Conservation (phyloP, 1,284 basidiomycete species). For the Clitocybe nebularis region DNA sequence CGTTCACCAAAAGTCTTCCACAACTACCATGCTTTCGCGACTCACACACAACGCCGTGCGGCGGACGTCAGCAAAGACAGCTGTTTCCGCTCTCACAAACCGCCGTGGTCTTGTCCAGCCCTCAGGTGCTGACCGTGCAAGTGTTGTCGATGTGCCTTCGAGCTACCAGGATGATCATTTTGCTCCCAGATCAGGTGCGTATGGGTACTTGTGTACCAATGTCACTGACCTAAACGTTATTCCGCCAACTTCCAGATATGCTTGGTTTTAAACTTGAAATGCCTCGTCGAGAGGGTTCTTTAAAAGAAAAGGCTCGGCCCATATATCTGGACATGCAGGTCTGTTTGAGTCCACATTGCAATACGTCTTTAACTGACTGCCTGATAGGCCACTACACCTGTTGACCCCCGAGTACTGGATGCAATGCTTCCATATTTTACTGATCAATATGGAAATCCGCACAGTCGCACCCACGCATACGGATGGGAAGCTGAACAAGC, state of each 20-base stretch:
- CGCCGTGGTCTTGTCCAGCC: constrained; percentile 65
- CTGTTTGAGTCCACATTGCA: constrained; percentile 16
- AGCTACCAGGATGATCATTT: constrained; percentile 72
- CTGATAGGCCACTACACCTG: constrained; percentile 88
- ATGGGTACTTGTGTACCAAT: constrained; percentile 2
- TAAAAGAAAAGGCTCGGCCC: constrained; percentile 69
- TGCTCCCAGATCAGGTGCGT: constrained; percentile 65
- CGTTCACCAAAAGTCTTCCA: constrained; percentile 5
- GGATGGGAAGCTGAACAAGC: constrained; percentile 98
- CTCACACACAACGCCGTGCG: constrained; percentile 40
- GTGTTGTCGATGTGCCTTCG: constrained; percentile 73
- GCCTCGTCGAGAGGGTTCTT: constrained; percentile 58
- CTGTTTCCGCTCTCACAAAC: constrained; percentile 18
- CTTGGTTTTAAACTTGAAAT: constrained; percentile 85
- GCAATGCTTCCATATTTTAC: constrained; percentile 96
- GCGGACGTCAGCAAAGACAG: constrained; percentile 21
- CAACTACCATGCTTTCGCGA: constrained; percentile 51
- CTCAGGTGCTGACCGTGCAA: constrained; percentile 74
- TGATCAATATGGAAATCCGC: constrained; percentile 97
- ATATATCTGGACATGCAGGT: constrained; percentile 97
- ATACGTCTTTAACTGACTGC: constrained; percentile 9
- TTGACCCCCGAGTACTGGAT: constrained; percentile 96
- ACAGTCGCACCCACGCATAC: constrained; percentile 97
- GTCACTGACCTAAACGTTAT: neutral
- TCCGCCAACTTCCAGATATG: constrained; percentile 60